These are phyloP conservation scores for Posidonia oceanica DNA, from an alignment of 116 monocot genomes.

Conservation along the genomic window DNA sequence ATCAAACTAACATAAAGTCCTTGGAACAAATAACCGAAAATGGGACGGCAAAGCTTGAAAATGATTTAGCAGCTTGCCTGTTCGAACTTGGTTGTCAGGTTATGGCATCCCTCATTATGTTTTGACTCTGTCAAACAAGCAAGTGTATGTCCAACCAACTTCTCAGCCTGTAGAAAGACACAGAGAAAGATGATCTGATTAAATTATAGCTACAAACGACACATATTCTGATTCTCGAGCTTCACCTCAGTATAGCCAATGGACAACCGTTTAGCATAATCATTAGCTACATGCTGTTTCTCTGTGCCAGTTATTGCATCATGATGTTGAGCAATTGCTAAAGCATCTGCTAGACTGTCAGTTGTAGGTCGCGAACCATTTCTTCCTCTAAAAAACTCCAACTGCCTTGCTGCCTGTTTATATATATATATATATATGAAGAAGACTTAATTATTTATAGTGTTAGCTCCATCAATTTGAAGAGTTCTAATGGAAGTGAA, in stretches of 20 bases:
- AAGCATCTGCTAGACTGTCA: conserved; percentile 76
- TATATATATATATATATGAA: not conserved
- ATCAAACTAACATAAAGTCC: no score
- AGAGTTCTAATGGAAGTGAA: not conserved
- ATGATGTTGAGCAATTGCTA: conserved; percentile 94
- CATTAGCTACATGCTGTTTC: conserved; percentile 94
- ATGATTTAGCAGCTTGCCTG: conserved; percentile 32
- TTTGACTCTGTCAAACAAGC: conserved; percentile 66
- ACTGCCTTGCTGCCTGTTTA: conserved; percentile 73
- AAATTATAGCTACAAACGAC: not conserved
- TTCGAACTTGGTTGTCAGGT: conserved; percentile 52
- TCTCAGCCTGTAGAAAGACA: conserved; percentile 52
- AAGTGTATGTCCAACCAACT: conserved; percentile 59
- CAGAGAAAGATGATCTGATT: not conserved
- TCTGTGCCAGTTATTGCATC: conserved; percentile 98
- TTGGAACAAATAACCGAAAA: no score
- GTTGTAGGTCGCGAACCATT: conserved; percentile 36
- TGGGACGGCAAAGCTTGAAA: no score
- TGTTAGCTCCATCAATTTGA: no score
- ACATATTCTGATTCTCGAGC: not conserved
- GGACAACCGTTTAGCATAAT: conserved; percentile 81
- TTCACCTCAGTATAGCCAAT: conserved; percentile 79
- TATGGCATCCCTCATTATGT: conserved; percentile 31
- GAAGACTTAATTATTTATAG: no score
- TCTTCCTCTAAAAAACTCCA: conserved; percentile 85